Conservation (phyloP, 305 asterid species). For the Andrographis paniculata region DNA sequence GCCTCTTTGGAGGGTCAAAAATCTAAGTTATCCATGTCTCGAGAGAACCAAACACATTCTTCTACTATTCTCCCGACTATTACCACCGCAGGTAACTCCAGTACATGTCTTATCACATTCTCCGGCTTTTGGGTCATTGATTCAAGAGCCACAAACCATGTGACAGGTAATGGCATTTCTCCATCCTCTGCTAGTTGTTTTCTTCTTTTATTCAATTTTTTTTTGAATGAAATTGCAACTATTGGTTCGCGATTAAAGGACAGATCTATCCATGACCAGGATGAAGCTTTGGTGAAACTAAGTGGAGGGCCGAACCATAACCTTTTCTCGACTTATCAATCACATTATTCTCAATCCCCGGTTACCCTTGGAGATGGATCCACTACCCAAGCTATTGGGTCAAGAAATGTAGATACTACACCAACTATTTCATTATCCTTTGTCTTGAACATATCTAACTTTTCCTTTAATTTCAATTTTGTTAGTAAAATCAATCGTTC, state of each 20-base stretch:
- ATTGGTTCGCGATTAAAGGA: too few species aligned
- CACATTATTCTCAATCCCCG: neutral
- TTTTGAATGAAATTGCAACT: too few species aligned
- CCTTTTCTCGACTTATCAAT: neutral
- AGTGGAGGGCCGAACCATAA: too few species aligned
- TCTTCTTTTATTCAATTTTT: too few species aligned
- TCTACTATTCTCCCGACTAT: neutral
- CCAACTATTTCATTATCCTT: neutral
- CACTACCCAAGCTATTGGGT: neutral
- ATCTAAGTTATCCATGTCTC: too few species aligned
- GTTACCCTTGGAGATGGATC: neutral
- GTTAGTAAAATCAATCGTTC: neutral
- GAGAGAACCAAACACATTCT: neutral
- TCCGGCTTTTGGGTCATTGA: neutral
- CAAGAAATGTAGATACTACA: neutral
- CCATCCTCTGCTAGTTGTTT: too few species aligned
- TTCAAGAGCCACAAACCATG: neutral
- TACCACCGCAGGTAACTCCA: neutral
- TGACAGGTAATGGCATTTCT: slow-evolving; percentile 1
- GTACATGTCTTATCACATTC: neutral
- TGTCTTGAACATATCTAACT: neutral
- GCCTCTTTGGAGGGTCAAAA: too few species aligned
- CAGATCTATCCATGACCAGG: too few species aligned
- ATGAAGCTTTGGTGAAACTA: too few species aligned
- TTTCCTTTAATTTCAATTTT: neutral